Evolutionary conservation across 805 yeast genomes (phyloP).

Genomic region (Peterozyma xylosa): DNA sequence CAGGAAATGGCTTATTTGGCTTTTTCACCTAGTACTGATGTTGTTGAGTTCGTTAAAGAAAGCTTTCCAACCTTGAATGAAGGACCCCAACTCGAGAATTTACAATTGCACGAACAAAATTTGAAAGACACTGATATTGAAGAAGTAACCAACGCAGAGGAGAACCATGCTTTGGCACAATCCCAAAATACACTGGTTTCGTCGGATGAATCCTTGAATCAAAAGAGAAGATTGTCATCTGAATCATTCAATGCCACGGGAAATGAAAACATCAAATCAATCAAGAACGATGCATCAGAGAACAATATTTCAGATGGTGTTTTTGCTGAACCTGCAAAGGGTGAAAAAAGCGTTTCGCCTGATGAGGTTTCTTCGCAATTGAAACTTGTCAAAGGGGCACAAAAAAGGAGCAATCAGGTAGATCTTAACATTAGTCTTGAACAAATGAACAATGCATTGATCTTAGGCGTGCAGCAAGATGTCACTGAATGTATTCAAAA

Average conservation of each 20-base stretch:
- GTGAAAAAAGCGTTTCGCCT: background rate
- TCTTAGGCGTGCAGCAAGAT: slow-evolving; percentile 90
- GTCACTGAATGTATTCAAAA: slow-evolving; percentile 96
- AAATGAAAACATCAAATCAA: background rate
- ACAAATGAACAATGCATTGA: slow-evolving; percentile 67
- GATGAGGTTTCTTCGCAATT: background rate
- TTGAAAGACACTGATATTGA: background rate
- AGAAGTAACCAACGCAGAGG: background rate
- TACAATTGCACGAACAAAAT: background rate
- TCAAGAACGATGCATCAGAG: too few species aligned
- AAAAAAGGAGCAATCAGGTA: background rate
- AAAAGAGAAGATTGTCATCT: slow-evolving; percentile 6
- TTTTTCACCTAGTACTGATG: slow-evolving; percentile 63
- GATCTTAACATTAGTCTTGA: slow-evolving; percentile 36
- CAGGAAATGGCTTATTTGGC: slow-evolving; percentile 85
- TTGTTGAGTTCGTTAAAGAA: slow-evolving; percentile 43
- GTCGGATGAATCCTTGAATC: background rate
- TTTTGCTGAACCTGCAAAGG: background rate
- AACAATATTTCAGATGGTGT: background rate
- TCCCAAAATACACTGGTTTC: background rate
- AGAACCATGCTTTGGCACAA: background rate
- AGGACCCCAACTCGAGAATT: background rate
- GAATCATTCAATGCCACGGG: slow-evolving; percentile 1
- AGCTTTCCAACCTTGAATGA: background rate
- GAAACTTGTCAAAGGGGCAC: background rate